Percentiles rank a stretch among this genome's conserved stretches.
phyloP scores from a whole-genome alignment of 805 yeast species.

The Sugiyamaella floridensis region DNA sequence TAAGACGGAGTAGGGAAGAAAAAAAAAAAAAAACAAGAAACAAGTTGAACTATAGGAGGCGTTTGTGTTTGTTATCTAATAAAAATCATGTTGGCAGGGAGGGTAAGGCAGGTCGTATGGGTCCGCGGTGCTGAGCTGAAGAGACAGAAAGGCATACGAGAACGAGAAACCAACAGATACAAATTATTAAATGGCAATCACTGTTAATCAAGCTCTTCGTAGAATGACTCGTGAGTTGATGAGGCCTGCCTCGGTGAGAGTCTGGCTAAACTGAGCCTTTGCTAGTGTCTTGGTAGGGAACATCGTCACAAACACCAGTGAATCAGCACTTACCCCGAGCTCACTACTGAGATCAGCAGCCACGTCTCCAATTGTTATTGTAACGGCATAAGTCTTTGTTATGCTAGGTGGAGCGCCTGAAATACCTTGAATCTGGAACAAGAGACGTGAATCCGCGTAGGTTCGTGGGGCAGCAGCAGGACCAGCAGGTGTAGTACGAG shows the following conservation, averaged over 20 bases:
- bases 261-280: slow-evolving; percentile 20
- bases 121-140: too few relatives aligned
- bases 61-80: neutral
- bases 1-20: too few relatives aligned
- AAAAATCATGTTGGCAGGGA: neutral
- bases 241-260: slow-evolving; percentile 27
- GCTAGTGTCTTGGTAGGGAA: slow-evolving; percentile 26
- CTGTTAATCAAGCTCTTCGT: neutral
- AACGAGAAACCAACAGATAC: neutral
- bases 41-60: neutral
- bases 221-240: slow-evolving; percentile 29
- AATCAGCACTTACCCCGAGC: slow-evolving; percentile 17
- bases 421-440: slow-evolving; percentile 10
- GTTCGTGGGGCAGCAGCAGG: slow-evolving; percentile 6
- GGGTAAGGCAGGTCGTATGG: neutral
- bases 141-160: neutral
- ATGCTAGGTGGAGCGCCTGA: slow-evolving; percentile 22
- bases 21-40: too few relatives aligned
- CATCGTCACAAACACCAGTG: slow-evolving; percentile 24
- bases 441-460: neutral
- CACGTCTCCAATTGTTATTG: slow-evolving; percentile 25
- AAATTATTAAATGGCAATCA: too few relatives aligned
- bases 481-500: slow-evolving; percentile 7
- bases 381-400: slow-evolving; percentile 24
- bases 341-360: slow-evolving; percentile 23